Evolutionary conservation across 2,329 filamentous ascomycete genomes (phyloP).

Genomic region (Alternaria sp.): DNA sequence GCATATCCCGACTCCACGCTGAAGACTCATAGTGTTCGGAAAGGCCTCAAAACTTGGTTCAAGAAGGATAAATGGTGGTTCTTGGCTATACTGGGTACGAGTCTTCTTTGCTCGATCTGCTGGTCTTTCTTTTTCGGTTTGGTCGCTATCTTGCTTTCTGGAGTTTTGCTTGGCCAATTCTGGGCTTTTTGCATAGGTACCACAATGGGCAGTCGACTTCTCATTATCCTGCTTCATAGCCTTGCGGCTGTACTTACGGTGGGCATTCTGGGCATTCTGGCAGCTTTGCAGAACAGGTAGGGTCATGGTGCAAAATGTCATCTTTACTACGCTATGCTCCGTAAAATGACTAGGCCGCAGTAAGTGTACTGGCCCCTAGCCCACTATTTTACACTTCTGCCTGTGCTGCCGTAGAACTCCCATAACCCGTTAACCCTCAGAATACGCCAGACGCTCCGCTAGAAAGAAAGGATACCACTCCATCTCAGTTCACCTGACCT

Average conservation of each 20-base stretch:
- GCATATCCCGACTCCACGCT: background rate
- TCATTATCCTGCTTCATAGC: background rate
- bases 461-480: background rate
- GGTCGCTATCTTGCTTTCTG: background rate
- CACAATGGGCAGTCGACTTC: background rate
- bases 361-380: background rate
- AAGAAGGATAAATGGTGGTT: background rate
- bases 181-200: background rate
- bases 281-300: background rate
- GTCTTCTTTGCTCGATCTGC: background rate
- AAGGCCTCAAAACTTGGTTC: background rate
- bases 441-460: slow-evolving; percentile 11
- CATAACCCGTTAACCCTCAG: slow-evolving; percentile 18
- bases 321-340: background rate
- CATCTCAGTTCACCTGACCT: background rate
- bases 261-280: background rate
- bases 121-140: too few relatives aligned
- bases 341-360: background rate
- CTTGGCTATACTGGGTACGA: background rate
- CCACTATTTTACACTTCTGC: slow-evolving; percentile 21
- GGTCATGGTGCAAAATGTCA: background rate
- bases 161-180: background rate
- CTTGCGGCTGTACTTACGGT: background rate
- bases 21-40: background rate
- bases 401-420: slow-evolving; percentile 9